These are phyloP conservation scores for Crassisporium funariophilum DNA, from an alignment of 768 basidiomycete genomes.

Conservation along the genomic window DNA sequence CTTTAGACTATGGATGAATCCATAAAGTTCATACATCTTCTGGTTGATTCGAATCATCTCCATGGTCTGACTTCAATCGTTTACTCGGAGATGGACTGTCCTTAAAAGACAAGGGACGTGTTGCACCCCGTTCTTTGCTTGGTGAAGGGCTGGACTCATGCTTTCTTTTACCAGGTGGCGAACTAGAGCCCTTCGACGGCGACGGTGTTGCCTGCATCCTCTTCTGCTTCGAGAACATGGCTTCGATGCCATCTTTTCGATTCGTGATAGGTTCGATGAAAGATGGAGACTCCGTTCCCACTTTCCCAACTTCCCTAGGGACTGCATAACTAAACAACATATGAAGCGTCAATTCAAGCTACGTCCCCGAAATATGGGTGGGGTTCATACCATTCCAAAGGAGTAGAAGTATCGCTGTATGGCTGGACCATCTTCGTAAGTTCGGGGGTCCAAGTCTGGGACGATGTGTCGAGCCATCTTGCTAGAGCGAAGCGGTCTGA, in stretches of 20 bases:
- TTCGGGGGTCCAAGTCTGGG: slow-evolving; percentile 61
- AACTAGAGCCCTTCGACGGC: background rate
- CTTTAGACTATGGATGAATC: background rate
- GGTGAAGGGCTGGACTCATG: background rate
- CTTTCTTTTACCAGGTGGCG: background rate
- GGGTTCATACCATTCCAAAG: slow-evolving; percentile 67
- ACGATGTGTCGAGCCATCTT: slow-evolving; percentile 81
- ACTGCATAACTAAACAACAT: slow-evolving; percentile 72
- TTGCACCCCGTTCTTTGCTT: background rate
- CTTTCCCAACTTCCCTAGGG: slow-evolving; percentile 88
- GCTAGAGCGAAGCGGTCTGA: slow-evolving; percentile 58
- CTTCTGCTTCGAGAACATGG: slow-evolving; percentile 75
- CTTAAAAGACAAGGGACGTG: background rate
- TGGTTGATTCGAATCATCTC: slow-evolving; percentile 11
- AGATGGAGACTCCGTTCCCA: slow-evolving; percentile 78
- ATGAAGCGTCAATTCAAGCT: background rate
- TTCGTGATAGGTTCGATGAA: slow-evolving; percentile 80
- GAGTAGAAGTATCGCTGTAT: slow-evolving; percentile 47
- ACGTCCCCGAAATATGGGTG: background rate
- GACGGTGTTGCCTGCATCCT: slow-evolving; percentile 7
- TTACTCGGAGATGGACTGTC: slow-evolving; percentile 1
- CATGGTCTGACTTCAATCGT: slow-evolving; percentile 2
- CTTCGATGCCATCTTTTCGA: slow-evolving; percentile 85
- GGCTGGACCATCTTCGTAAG: slow-evolving; percentile 64
- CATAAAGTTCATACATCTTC: background rate